These are phyloP conservation scores for Podaxis carcinomalis DNA, from an alignment of 768 basidiomycete genomes.

Conservation along the genomic window DNA sequence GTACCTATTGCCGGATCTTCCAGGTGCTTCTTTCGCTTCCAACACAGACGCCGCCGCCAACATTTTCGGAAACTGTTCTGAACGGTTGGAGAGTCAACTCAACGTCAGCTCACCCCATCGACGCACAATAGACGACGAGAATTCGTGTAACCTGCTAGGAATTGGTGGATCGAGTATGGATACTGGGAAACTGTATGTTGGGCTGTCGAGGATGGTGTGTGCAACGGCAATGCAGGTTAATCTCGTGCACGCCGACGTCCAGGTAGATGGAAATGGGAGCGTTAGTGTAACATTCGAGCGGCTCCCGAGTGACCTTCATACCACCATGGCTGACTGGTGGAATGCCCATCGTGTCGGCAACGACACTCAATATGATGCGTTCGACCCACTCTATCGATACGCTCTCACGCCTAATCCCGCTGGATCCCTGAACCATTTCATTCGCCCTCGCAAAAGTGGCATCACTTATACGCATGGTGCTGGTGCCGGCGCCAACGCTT, in stretches of 20 bases:
- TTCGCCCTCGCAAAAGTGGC: background rate
- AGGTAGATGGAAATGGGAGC: background rate
- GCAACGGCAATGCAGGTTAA: slow-evolving; percentile 5
- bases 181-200: background rate
- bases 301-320: slow-evolving; percentile 10
- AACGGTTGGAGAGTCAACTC: slow-evolving; percentile 10
- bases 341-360: background rate
- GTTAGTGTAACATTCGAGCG: background rate
- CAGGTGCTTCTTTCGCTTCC: background rate
- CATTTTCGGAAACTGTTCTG: background rate
- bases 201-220: slow-evolving; percentile 9
- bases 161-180: background rate
- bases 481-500: background rate
- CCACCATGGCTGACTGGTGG: background rate
- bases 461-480: background rate
- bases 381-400: background rate
- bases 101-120: background rate
- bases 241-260: slow-evolving; percentile 1
- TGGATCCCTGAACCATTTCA: background rate
- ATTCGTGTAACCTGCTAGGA: background rate
- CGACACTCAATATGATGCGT: background rate
- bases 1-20: background rate
- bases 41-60: background rate
- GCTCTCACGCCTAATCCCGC: background rate
- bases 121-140: background rate